Evolutionary conservation across 2,329 filamentous ascomycete species (phyloP).

Genomic region (Cercospora zeae-maydis): DNA sequence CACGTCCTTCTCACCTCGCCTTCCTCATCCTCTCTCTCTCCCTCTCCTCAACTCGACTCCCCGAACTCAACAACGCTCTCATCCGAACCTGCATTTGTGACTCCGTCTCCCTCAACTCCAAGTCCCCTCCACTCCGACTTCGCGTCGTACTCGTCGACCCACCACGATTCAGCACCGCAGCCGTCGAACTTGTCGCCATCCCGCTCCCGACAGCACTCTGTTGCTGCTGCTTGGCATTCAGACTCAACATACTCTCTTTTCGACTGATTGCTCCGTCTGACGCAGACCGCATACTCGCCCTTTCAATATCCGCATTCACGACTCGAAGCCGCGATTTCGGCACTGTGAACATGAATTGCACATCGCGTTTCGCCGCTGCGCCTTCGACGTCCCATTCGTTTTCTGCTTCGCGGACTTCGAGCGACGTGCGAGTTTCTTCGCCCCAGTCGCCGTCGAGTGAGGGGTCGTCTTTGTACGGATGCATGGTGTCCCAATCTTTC

Average conservation of each 20-base stretch:
- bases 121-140: constrained; percentile 17
- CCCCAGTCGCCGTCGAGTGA: constrained; percentile 38
- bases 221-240: background rate
- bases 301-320: constrained; percentile 69
- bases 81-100: constrained; percentile 5
- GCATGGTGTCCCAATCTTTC: constrained; percentile 36
- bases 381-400: constrained; percentile 52
- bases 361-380: constrained; percentile 45
- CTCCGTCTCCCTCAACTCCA: constrained; percentile 8
- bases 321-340: constrained; percentile 81
- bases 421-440: constrained; percentile 20
- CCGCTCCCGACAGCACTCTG: background rate
- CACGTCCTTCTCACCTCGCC: background rate
- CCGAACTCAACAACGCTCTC: constrained; percentile 2
- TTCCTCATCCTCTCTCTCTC: background rate
- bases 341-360: constrained; percentile 81
- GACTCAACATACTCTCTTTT: constrained; percentile 17
- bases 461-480: constrained; percentile 34
- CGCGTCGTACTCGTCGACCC: constrained; percentile 18
- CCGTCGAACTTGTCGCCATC: background rate
- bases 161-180: constrained; percentile 13
- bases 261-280: constrained; percentile 31
- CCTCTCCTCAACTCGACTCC: background rate
- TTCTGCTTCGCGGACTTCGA: constrained; percentile 35
- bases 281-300: constrained; percentile 37